Percentiles rank a stretch among this genome's conserved stretches.
These are phyloP conservation scores for Tetrahymena thermophila DNA, from an alignment of 73 alveolate genomes.

Conservation along the genomic window DNA sequence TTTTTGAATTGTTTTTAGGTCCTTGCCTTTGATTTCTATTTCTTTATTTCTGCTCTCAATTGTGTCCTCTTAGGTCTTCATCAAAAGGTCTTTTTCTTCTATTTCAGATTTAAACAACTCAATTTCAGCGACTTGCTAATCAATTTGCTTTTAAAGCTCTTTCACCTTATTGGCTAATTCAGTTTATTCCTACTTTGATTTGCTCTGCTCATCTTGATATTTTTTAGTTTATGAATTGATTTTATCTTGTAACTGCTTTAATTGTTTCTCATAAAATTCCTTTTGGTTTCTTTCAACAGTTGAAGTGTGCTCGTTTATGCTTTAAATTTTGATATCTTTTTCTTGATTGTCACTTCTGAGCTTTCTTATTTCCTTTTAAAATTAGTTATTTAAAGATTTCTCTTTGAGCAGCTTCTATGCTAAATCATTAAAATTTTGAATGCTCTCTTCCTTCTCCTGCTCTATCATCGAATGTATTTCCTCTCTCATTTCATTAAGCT, in stretches of 20 bases:
- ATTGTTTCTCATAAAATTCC: not conserved
- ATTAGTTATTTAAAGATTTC: not conserved
- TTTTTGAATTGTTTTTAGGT: not conserved
- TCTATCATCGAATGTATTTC: not conserved
- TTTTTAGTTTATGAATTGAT: not conserved
- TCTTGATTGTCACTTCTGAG: not conserved
- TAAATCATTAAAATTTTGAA: not conserved
- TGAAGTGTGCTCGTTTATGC: not conserved
- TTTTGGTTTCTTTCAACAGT: not conserved
- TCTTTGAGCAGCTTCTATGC: not conserved
- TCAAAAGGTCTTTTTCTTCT: not conserved
- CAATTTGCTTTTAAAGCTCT: not conserved
- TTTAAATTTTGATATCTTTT: not conserved
- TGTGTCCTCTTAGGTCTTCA: not conserved
- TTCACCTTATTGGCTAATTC: not conserved
- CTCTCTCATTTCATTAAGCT: not conserved
- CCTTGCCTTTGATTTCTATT: not conserved
- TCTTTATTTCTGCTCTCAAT: not conserved
- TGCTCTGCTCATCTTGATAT: not conserved
- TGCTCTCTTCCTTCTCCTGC: not conserved
- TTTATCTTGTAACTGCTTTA: not conserved
- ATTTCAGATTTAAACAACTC: not conserved
- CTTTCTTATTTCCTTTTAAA: not conserved
- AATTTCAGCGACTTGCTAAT: not conserved
- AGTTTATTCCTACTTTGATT: not conserved